These are phyloP conservation scores for Conringia planisiliqua DNA, from an alignment of 345 rosid genomes.

Conservation along the genomic window DNA sequence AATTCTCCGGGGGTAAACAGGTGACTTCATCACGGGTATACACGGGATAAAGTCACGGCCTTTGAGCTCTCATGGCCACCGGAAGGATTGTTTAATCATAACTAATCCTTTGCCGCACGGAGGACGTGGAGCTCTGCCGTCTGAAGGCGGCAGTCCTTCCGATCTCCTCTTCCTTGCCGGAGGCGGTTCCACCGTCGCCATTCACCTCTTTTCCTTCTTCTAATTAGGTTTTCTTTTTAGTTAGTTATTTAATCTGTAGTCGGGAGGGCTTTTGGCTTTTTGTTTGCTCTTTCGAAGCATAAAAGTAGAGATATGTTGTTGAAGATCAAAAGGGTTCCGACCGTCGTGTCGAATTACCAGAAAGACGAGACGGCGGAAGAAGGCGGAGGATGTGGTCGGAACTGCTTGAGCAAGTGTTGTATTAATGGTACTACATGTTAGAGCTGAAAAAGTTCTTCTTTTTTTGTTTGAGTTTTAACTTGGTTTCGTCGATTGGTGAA, in stretches of 20 bases:
- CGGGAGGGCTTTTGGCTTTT: background rate
- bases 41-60: conserved; percentile 3
- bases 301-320: conserved; percentile 40
- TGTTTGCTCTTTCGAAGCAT: background rate
- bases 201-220: background rate
- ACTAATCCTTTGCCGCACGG: conserved; percentile 98
- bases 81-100: conserved; percentile 27
- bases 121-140: conserved; percentile 99
- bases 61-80: conserved; percentile 7
- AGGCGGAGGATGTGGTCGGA: conserved; percentile 72
- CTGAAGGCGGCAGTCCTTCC: conserved; percentile 99
- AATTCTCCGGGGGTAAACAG: background rate
- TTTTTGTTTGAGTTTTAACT: background rate
- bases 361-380: conserved; percentile 65
- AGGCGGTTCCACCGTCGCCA: conserved; percentile 51
- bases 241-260: background rate
- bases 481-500: background rate
- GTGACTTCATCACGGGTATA: conserved; percentile 21
- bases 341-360: conserved; percentile 78
- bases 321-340: conserved; percentile 84
- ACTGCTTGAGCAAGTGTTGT: conserved; percentile 71
- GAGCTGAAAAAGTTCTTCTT: background rate
- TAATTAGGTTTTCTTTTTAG: background rate
- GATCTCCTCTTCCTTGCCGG: conserved; percentile 99
- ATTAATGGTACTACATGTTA: conserved; percentile 46